These are phyloP conservation scores for Plasmodium knowlesi DNA, from an alignment of 169 alveolate genomes.

Conservation along the genomic window DNA sequence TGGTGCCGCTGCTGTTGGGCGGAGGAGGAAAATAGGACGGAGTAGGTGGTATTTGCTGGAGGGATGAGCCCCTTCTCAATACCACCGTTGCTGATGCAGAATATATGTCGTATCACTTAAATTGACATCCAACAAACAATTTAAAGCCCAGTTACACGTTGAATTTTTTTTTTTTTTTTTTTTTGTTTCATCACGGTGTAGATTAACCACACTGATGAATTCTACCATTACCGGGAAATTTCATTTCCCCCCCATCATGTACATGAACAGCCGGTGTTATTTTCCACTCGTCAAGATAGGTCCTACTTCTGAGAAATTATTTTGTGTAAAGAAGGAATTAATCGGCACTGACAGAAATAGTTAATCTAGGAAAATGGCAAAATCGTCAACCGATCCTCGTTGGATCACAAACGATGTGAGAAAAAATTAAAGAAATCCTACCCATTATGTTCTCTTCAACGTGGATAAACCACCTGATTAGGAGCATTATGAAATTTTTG, in stretches of 20 bases:
- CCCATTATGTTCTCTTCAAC: not conserved
- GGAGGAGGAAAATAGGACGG: not conserved
- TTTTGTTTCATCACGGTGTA: not conserved
- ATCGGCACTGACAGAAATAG: not conserved
- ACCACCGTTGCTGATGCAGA: not conserved
- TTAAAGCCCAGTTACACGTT: not conserved
- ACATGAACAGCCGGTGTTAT: not conserved
- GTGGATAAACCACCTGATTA: not conserved
- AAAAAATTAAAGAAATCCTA: not conserved
- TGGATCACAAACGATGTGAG: not conserved
- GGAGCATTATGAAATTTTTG: not conserved
- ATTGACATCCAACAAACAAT: not conserved
- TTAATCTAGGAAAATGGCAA: not conserved
- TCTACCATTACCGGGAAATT: not conserved
- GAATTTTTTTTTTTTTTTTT: not conserved
- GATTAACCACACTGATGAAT: not conserved
- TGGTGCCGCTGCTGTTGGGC: not conserved
- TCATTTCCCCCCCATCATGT: not conserved
- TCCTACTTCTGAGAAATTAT: not conserved
- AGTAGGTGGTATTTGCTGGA: not conserved
- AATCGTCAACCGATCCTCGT: not conserved
- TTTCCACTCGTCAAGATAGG: not conserved
- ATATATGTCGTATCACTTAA: not conserved
- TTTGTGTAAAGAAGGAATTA: not conserved
- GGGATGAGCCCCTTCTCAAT: not conserved